Percentiles rank a stretch among this genome's conserved stretches.
Evolutionary conservation across 176 grass and related monocot genomes (phyloP).

Genomic region (Hsuehochloa calcarea): DNA sequence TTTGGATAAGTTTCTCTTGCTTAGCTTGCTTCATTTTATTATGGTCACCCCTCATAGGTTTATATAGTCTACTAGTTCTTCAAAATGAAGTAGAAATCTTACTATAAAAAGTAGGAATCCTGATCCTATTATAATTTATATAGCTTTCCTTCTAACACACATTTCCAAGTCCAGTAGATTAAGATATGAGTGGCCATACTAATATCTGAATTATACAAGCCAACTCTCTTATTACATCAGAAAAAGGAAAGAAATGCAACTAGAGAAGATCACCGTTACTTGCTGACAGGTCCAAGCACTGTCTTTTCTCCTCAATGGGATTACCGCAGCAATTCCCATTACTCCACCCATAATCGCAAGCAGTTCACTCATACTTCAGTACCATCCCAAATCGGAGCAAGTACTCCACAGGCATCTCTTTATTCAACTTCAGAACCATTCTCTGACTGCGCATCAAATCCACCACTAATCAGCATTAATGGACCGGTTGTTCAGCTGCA

Average conservation of each 20-base stretch:
- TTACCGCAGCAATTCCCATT: background rate
- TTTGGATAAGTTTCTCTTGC: no score
- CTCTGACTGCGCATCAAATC: background rate
- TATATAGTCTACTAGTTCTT: no score
- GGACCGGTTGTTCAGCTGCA: constrained; percentile 47
- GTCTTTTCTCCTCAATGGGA: background rate
- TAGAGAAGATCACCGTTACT: constrained; percentile 11
- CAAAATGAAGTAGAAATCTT: no score
- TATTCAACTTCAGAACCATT: background rate
- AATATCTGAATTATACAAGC: constrained; percentile 4
- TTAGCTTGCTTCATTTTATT: no score
- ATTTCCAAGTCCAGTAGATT: no score
- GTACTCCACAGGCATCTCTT: background rate
- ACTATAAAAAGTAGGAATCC: no score
- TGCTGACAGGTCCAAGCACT: background rate
- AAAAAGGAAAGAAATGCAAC: constrained; percentile 9
- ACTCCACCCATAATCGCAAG: background rate
- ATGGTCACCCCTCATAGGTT: no score
- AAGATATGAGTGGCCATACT: no score
- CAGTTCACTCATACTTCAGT: background rate
- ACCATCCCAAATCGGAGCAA: background rate
- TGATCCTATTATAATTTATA: no score
- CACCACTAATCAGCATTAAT: constrained; percentile 46
- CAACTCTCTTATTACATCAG: constrained; percentile 33
- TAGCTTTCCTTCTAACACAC: no score